Evolutionary conservation across 805 yeast genomes (phyloP), one percentile per base, ranked within the genome.

Genomic region (Grigorovia transvaalensis): DNA sequence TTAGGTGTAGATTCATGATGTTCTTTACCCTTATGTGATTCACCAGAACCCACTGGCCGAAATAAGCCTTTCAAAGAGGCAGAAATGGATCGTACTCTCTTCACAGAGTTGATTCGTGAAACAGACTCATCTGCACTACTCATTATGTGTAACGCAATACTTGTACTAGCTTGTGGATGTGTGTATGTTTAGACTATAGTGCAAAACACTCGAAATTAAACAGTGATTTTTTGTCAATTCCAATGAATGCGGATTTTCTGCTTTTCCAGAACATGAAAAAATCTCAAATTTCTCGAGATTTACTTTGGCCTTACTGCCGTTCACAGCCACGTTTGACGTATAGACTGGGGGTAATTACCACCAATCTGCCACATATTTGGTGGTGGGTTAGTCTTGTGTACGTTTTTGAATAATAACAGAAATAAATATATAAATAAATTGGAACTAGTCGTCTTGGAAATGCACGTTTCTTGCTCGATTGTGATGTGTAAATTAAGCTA

Each of bases 101-200:
- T 51, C 13, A 57, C 44, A 20, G 56, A 54, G 2, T 53, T 20
- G 45, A 30, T 30, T n/a, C 54, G 49, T 11, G 54, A 45, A 13
- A 45, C 9, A 19, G 48, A 18, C n/a, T 51, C 47, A 9, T 52
- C 57, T 30, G 88, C 88, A 44, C 96, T 23, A 41, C 20, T 46
- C 15, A 15, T 38, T 35, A 20, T 38, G 18, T 46, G 15, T 38
- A n/a, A 38, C 9, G 20, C 38, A 15, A 23, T 23, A 23, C 27
- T 13, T 33, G 38, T 33, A 33, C 15, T 33, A 33, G 15, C 15
- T 13, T 13, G 38, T 33, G 38, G 38, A 33, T 2, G 38, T 33
- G 38, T 9, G 8, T 33, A 33, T 33, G 8, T 4, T 5, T 11
- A 11, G 15, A 11, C 38, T 33, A 13, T 33, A 33, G 15, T 33